Base-by-base conservation (phyloP, 2,329 filamentous ascomycete species). In the Aspergillus tamarii region DNA sequence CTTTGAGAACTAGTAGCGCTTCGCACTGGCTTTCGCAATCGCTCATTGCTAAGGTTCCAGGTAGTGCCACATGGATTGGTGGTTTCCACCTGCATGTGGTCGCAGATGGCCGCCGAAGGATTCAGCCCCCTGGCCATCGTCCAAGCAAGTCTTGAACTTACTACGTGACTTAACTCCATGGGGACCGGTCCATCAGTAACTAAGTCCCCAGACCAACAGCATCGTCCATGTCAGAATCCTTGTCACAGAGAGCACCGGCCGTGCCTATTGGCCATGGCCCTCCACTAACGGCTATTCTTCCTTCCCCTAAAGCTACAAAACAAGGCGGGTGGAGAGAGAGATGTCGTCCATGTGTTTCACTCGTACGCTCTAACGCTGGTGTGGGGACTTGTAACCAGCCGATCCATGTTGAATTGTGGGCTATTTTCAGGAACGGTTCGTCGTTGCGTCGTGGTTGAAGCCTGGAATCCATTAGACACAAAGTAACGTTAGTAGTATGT, bases 271-370 rank as follows among this genome's bases (percentile, higher is more conserved):
- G 30, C 21, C 32, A n/a, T 41, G 34, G 26, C 14, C 32, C 23
- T 34, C 46, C 57, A 23, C 30, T 43, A 39, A 46, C 52, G 57
- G 36, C 52, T 55, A 26, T 28, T 52, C n/a, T 43, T 19, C 46
- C 28, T 53, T 45, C 28, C 41, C 52, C 41, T 43, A 54, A 21
- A 56, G 12, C 28, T 48, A 48, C 43, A 55, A 43, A 43, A 50
- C 30, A 36, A 55, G 21, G 52, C 52, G 32, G 23, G 52, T 55
- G 52, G 52, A 55, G 52, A 55, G 52, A 11, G 34, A 39, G 9
- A 55, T 28, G 43, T 62, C 28, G 39, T 28, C 55, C 55, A 62
- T 59, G 46, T 59, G 60, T 62, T 58, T 62, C 48, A 59, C 23
- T 55, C 54, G 34, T 52, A 46, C 36, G 48, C 16, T 60, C 61